Percentiles rank a stretch among this genome's conserved stretches.
These are phyloP conservation scores for Aspergillus aculeatus DNA, from an alignment of 2,329 filamentous ascomycete genomes.

Conservation along the genomic window DNA sequence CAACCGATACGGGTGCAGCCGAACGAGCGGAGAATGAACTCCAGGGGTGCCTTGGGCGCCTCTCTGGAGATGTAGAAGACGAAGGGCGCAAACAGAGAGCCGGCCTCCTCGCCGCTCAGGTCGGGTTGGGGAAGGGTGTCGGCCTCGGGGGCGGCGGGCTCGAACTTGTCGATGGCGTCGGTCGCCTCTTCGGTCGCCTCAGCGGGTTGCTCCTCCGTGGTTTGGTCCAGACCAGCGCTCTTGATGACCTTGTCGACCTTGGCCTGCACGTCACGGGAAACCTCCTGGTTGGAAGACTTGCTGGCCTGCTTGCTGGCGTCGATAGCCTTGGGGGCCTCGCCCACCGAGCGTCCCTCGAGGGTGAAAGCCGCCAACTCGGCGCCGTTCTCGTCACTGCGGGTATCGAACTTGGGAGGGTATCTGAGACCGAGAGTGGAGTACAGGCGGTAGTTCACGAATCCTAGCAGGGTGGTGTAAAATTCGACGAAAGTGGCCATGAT, in stretches of 20 bases:
- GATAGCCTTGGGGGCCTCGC: conserved; percentile 49
- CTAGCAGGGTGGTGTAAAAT: conserved; percentile 94
- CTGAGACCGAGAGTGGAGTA: conserved; percentile 90
- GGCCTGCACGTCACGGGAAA: conserved; percentile 68
- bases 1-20: conserved; percentile 95
- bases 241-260: conserved; percentile 60
- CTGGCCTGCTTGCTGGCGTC: conserved; percentile 56
- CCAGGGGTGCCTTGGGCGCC: conserved; percentile 82
- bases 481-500: conserved; percentile 99
- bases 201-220: conserved; percentile 44
- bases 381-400: conserved; percentile 79
- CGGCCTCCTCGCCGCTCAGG: conserved; percentile 63
- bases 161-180: conserved; percentile 84
- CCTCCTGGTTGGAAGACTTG: conserved; percentile 52
- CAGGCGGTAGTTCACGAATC: conserved; percentile 93
- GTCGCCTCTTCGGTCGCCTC: conserved; percentile 51
- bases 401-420: conserved; percentile 93
- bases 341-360: conserved; percentile 70
- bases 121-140: conserved; percentile 82
- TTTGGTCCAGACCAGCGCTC: conserved; percentile 41
- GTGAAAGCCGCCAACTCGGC: conserved; percentile 90
- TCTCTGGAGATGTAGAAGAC: conserved; percentile 94
- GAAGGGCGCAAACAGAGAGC: conserved; percentile 79
- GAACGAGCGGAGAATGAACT: conserved; percentile 90
- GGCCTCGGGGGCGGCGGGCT: conserved; percentile 76